phyloP scores from a whole-genome alignment of 768 basidiomycete genomes.

The Rhodotorula taiwanensis region DNA sequence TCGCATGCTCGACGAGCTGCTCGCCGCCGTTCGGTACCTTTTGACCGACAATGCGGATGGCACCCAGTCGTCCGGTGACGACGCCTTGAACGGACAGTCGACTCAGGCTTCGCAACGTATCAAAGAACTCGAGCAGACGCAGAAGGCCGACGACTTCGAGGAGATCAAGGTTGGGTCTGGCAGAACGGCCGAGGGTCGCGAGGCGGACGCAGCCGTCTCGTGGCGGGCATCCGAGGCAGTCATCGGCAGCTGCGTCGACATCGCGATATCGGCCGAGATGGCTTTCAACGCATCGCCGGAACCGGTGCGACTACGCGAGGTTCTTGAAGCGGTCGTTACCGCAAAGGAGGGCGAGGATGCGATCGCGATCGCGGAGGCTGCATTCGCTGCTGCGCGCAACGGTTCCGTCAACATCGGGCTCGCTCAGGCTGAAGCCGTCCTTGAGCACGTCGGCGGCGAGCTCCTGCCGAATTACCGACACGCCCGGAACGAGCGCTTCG shows the following conservation, averaged over 20 bases:
- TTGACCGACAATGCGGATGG: slow-evolving; percentile 2
- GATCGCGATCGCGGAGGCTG: slow-evolving; percentile 57
- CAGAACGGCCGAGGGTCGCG: background rate
- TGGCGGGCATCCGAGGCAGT: slow-evolving; percentile 5
- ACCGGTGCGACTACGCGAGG: slow-evolving; percentile 35
- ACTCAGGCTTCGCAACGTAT: slow-evolving; percentile 22
- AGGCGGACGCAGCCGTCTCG: background rate
- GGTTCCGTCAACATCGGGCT: slow-evolving; percentile 54
- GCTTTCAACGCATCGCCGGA: slow-evolving; percentile 28
- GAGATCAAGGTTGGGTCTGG: slow-evolving; percentile 6
- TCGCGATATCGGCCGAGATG: slow-evolving; percentile 28
- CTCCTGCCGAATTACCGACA: slow-evolving; percentile 56
- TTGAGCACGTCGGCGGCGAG: slow-evolving; percentile 52
- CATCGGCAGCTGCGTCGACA: slow-evolving; percentile 8
- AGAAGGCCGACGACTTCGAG: slow-evolving; percentile 38
- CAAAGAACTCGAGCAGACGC: slow-evolving; percentile 14
- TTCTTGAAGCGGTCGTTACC: slow-evolving; percentile 39
- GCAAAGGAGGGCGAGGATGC: slow-evolving; percentile 49
- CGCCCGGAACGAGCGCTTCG: slow-evolving; percentile 53
- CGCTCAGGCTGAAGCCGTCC: slow-evolving; percentile 53
- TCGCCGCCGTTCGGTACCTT: slow-evolving; percentile 19
- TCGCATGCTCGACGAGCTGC: slow-evolving; percentile 13
- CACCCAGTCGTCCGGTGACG: background rate
- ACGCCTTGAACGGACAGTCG: background rate
- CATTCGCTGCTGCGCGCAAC: slow-evolving; percentile 55